Percentiles rank a stretch among this genome's conserved stretches.
Conservation (phyloP, 495 filamentous ascomycete genomes). For the Sporormia fimetaria region DNA sequence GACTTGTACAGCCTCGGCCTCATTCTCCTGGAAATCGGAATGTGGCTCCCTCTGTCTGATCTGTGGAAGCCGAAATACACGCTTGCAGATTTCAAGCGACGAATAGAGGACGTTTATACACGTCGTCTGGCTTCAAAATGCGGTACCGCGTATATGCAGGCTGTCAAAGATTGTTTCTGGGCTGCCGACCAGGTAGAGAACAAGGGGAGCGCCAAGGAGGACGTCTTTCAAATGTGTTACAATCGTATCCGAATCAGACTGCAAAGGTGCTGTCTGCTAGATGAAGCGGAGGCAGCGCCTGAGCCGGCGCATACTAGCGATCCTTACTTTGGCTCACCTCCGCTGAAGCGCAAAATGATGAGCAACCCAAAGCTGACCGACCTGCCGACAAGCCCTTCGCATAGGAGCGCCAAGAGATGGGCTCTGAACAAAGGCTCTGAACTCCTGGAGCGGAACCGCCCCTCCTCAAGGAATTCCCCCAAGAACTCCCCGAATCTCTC, state of each 20-base stretch:
- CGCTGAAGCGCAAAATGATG: slow-evolving; percentile 29
- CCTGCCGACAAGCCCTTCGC: slow-evolving; percentile 15
- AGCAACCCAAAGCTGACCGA: slow-evolving; percentile 8
- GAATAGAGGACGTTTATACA: slow-evolving; percentile 50
- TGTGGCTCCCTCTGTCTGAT: slow-evolving; percentile 69
- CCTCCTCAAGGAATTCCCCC: slow-evolving; percentile 14
- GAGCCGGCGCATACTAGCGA: too few species aligned
- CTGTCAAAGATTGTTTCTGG: slow-evolving; percentile 66
- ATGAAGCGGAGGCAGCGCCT: slow-evolving; percentile 30
- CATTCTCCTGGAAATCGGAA: slow-evolving; percentile 72
- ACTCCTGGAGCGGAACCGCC: slow-evolving; percentile 13
- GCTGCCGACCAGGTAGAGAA: slow-evolving; percentile 53
- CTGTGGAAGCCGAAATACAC: slow-evolving; percentile 58
- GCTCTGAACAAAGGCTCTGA: slow-evolving; percentile 19
- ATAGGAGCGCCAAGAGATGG: slow-evolving; percentile 18
- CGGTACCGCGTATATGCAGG: slow-evolving; percentile 57
- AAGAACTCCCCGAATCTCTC: slow-evolving; percentile 13
- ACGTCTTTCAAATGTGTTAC: too few species aligned
- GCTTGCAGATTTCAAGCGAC: slow-evolving; percentile 49
- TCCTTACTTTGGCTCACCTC: slow-evolving; percentile 5
- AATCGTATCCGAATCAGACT: slow-evolving; percentile 25
- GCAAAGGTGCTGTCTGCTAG: slow-evolving; percentile 31
- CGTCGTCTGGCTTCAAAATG: slow-evolving; percentile 41
- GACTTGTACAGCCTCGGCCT: slow-evolving; percentile 81
- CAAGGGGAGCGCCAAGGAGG: too few species aligned